phyloP scores from a whole-genome alignment of 768 basidiomycete genomes.

The Mycena vulgaris region DNA sequence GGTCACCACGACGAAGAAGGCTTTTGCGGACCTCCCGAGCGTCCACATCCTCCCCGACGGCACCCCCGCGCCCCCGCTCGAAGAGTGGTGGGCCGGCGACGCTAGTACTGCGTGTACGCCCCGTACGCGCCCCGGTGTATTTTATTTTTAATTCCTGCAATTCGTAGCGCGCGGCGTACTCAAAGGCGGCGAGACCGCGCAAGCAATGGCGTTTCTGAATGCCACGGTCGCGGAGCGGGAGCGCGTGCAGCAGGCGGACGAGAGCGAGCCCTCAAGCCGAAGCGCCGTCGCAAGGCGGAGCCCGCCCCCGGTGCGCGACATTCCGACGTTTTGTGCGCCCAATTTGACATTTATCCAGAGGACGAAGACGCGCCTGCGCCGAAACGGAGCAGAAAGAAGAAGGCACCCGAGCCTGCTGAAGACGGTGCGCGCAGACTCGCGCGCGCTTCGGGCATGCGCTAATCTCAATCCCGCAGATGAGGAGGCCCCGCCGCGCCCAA shows the following conservation, averaged over 20 bases:
- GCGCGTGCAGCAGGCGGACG: not conserved
- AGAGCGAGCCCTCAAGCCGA: not conserved
- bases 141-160: not conserved
- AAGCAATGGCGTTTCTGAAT: not conserved
- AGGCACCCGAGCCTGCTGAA: constrained; percentile 1
- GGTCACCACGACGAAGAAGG: constrained; percentile 56
- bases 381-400: constrained; percentile 25
- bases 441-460: not conserved
- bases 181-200: not conserved
- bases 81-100: constrained; percentile 45
- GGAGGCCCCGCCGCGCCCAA: constrained; percentile 6
- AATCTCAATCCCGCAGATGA: constrained; percentile 6
- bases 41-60: constrained; percentile 49
- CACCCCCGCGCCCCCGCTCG: constrained; percentile 46
- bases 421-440: constrained; percentile 12
- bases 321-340: too few species aligned
- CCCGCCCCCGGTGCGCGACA: not conserved
- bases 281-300: constrained; percentile 5
- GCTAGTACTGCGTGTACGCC: constrained; percentile 8
- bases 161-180: constrained; percentile 3
- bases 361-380: constrained; percentile 22
- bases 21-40: constrained; percentile 63
- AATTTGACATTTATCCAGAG: not conserved
- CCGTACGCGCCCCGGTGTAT: not conserved
- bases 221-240: not conserved